Conservation (phyloP, 1,284 basidiomycete species). For the Ustilago trichophora region DNA sequence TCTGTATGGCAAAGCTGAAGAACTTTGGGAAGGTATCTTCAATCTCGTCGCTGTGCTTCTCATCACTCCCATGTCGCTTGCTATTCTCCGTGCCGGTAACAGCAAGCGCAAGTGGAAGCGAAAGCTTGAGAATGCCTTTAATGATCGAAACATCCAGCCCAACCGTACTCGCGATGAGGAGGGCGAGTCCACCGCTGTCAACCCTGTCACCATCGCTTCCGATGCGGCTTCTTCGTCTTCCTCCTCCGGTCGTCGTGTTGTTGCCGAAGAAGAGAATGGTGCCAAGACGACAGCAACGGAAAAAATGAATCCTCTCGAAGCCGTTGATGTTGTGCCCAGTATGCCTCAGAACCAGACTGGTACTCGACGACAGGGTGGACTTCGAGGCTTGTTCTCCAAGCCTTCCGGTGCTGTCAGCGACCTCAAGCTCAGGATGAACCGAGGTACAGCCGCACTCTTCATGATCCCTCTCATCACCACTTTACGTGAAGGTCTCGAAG, state of each 20-base stretch:
- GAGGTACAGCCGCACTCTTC: conserved; percentile 54
- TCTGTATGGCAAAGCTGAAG: conserved; percentile 69
- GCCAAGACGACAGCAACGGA: conserved; percentile 31
- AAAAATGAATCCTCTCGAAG: conserved; percentile 42
- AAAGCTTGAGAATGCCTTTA: conserved; percentile 59
- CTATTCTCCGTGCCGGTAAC: conserved; percentile 60
- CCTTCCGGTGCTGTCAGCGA: conserved; percentile 28
- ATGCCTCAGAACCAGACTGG: not conserved
- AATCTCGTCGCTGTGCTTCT: conserved; percentile 61
- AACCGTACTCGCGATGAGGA: conserved; percentile 10
- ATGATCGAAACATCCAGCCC: conserved; percentile 17
- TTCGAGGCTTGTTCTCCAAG: conserved; percentile 14
- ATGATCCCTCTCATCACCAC: conserved; percentile 63
- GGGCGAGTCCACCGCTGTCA: conserved; percentile 19
- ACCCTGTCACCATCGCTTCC: conserved; percentile 8
- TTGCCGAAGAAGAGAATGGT: conserved; percentile 1
- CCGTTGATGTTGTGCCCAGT: conserved; percentile 27
- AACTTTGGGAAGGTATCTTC: conserved; percentile 65
- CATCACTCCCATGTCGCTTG: conserved; percentile 64
- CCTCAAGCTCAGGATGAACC: conserved; percentile 42
- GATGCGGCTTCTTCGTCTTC: conserved; percentile 7
- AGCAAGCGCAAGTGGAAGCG: conserved; percentile 58
- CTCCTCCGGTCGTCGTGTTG: conserved; percentile 3
- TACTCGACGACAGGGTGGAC: conserved; percentile 1
- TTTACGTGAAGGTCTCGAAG: conserved; percentile 63